A percentile compares a stretch with the other conserved stretches of the same genome.
Conservation (phyloP, 441 rosid species). For the Eruca vesicaria region DNA sequence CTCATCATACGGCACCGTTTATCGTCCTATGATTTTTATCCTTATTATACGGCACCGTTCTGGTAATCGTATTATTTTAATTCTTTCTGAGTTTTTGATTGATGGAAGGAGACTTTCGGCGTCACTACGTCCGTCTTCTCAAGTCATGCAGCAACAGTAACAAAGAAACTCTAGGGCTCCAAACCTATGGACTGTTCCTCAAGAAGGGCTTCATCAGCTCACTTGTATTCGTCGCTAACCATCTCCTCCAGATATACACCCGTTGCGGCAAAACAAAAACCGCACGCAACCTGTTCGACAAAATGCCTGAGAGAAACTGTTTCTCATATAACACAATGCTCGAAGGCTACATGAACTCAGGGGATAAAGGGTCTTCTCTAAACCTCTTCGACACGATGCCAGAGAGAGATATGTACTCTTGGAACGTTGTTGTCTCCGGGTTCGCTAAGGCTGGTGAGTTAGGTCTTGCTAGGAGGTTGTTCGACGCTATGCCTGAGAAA, state of each 20-base stretch:
- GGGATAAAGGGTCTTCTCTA: constrained; percentile 44
- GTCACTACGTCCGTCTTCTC: constrained; percentile 41
- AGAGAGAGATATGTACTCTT: constrained; percentile 54
- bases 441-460: constrained; percentile 55
- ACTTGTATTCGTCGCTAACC: constrained; percentile 48
- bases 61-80: background rate
- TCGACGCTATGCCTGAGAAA: constrained; percentile 63
- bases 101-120: constrained; percentile 30
- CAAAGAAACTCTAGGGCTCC: constrained; percentile 44
- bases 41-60: background rate
- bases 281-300: constrained; percentile 61
- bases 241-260: constrained; percentile 52
- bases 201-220: constrained; percentile 59
- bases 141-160: constrained; percentile 42
- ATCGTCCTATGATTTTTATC: background rate
- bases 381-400: constrained; percentile 44
- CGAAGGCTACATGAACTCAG: constrained; percentile 66
- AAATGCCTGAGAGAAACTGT: constrained; percentile 59
- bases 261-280: constrained; percentile 36
- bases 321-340: constrained; percentile 85
- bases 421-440: constrained; percentile 71
- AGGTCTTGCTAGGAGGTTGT: constrained; percentile 50
- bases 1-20: background rate
- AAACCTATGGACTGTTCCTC: constrained; percentile 53
- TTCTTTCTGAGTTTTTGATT: background rate